A percentile compares a stretch with the other conserved stretches of the same genome.
phyloP scores from a whole-genome alignment of 1,284 basidiomycete genomes.

The Trichosporon sp. region DNA sequence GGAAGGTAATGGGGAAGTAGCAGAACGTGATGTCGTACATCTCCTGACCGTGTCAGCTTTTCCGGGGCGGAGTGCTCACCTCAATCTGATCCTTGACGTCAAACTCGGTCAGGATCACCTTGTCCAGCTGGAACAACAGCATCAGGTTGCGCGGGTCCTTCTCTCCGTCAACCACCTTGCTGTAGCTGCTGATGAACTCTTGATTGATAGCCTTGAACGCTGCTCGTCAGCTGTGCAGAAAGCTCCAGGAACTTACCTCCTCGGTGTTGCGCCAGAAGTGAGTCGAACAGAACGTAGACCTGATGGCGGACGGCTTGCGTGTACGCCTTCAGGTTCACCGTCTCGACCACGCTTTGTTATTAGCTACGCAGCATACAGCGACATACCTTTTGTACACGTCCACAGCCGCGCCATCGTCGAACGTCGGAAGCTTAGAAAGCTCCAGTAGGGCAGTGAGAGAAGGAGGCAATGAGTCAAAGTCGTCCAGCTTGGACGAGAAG shows the following conservation, averaged over 20 bases:
- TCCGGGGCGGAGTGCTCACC: constrained; percentile 52
- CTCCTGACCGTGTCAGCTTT: constrained; percentile 54
- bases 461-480: constrained; percentile 73
- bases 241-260: constrained; percentile 55
- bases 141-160: constrained; percentile 96
- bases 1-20: constrained; percentile 98
- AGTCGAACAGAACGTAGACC: constrained; percentile 79
- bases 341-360: constrained; percentile 61
- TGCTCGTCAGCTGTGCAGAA: constrained; percentile 27
- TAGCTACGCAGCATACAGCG: constrained; percentile 29
- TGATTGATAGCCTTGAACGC: constrained; percentile 68
- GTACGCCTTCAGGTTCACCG: constrained; percentile 75
- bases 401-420: constrained; percentile 66
- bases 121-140: constrained; percentile 79
- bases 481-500: constrained; percentile 79
- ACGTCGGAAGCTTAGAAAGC: constrained; percentile 62
- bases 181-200: constrained; percentile 70
- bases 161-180: constrained; percentile 80
- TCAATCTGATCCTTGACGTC: constrained; percentile 69
- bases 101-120: constrained; percentile 82
- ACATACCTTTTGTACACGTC: constrained; percentile 63
- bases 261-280: constrained; percentile 67
- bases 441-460: constrained; percentile 68
- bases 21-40: constrained; percentile 96
- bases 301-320: constrained; percentile 76